These are phyloP conservation scores for Balansia obtecta DNA, from an alignment of 2,329 filamentous ascomycete species.

Conservation along the genomic window DNA sequence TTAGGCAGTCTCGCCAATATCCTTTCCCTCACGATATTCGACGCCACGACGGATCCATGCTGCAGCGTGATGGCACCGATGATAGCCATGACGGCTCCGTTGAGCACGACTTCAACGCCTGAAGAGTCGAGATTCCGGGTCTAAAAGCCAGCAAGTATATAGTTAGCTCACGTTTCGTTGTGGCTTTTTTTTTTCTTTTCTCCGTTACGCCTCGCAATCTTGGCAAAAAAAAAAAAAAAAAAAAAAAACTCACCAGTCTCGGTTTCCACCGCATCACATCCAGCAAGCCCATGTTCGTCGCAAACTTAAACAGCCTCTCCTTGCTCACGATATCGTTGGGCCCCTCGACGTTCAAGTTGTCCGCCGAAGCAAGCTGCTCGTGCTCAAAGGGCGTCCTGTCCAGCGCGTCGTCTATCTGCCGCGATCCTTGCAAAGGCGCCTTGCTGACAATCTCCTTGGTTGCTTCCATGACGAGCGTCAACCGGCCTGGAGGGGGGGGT, in stretches of 20 bases:
- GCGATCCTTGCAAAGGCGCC: constrained; percentile 14
- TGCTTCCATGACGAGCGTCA: constrained; percentile 26
- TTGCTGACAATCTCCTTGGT: constrained; percentile 26
- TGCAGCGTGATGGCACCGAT: constrained; percentile 84
- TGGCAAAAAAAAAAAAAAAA: no score
- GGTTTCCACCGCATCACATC: constrained; percentile 84
- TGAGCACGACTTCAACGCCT: constrained; percentile 62
- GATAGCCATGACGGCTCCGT: constrained; percentile 71
- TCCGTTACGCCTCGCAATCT: not conserved
- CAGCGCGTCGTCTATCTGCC: constrained; percentile 33
- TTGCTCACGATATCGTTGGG: constrained; percentile 52
- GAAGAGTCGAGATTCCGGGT: constrained; percentile 58
- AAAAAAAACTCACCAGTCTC: constrained; percentile 59
- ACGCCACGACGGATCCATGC: constrained; percentile 67
- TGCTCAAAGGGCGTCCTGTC: constrained; percentile 57
- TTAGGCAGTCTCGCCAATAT: constrained; percentile 40
- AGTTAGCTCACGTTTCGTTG: not conserved
- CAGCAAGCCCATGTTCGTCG: constrained; percentile 55
- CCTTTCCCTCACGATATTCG: constrained; percentile 61
- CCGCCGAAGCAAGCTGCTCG: constrained; percentile 57
- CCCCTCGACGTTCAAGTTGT: constrained; percentile 52
- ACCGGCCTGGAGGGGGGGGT: constrained; percentile 20
- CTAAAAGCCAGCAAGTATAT: constrained; percentile 20
- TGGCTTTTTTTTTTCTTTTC: not conserved
- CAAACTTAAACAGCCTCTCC: constrained; percentile 54